These are phyloP conservation scores for Tolypocladium inflatum DNA, from an alignment of 2,329 filamentous ascomycete genomes.

Conservation along the genomic window DNA sequence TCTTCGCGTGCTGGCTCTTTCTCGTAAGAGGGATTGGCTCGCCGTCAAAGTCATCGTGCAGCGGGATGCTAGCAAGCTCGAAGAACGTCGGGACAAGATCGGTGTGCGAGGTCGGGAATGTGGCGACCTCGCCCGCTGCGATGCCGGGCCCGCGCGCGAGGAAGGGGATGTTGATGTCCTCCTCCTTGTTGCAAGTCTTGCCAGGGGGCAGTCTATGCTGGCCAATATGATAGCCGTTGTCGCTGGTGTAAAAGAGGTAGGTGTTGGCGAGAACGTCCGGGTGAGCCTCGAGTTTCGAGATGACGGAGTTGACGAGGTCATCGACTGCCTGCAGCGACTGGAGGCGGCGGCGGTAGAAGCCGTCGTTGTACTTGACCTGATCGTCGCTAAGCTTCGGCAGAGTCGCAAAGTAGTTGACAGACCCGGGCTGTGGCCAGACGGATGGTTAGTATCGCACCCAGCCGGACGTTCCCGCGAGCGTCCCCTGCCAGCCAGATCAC, in stretches of 20 bases:
- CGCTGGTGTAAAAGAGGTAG: constrained; percentile 49
- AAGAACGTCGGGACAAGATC: constrained; percentile 55
- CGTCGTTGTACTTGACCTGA: constrained; percentile 36
- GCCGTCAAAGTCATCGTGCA: constrained; percentile 46
- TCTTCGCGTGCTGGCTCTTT: constrained; percentile 9
- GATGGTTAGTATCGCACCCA: not conserved
- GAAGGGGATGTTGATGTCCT: constrained; percentile 50
- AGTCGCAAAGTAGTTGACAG: constrained; percentile 36
- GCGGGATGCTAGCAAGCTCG: constrained; percentile 26
- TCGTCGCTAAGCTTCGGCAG: constrained; percentile 30
- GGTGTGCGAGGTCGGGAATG: constrained; percentile 48
- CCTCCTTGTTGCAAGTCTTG: constrained; percentile 48
- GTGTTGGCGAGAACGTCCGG: constrained; percentile 53
- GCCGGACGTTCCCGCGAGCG: not conserved
- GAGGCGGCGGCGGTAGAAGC: constrained; percentile 41
- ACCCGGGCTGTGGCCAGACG: constrained; percentile 14
- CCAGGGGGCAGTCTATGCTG: constrained; percentile 49
- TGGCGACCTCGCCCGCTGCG: constrained; percentile 23
- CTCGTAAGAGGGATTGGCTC: constrained; percentile 36
- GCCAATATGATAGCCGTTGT: constrained; percentile 53
- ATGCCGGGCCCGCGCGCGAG: constrained; percentile 47
- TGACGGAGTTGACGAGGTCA: constrained; percentile 39
- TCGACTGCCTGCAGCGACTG: constrained; percentile 44
- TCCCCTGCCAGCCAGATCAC: not conserved
- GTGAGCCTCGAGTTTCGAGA: constrained; percentile 29